Evolutionary conservation across 306 rosid genomes (phyloP), one percentile per base, ranked within the genome.

Genomic region (Canavalia ensiformis): DNA sequence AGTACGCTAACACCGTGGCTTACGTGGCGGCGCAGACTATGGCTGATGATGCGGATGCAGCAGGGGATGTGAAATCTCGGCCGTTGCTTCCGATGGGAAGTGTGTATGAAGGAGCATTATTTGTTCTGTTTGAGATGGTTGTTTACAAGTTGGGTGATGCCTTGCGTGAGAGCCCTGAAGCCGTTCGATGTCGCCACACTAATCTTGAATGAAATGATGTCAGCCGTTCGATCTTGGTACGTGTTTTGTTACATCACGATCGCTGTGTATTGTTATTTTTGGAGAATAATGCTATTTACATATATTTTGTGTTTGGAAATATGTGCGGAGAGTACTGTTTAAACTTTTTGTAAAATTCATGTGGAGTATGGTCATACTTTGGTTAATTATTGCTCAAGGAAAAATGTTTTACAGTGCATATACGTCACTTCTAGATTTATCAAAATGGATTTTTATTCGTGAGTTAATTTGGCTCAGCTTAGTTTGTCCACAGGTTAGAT

Each of bases 1-100:
- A 63, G 78, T 83, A 93, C 37, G 94, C 99, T 0, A 84, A 74
- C 39, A 90, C 71, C 39, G 92, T 91, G 30, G 94, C 93, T 11
- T 89, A 93, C 72, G 90, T 95, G 82, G 88, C 98, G 12, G 99
- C 98, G 46, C 90, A 89, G 91, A 95, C 98, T 1, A 93, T 92
- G 99, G 99, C 98, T 7, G 88, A 91, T 72, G 98, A 92, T 84
- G 82, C 31, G 73, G 90, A 66, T 1, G 70, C 9, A 5, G 75
- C 2, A 3, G 76, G 10, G 3, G 86, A 76, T 50, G 83, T 0
- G 76, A 49, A 78, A 76, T 84, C 88, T 34, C 85, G 94, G 80
- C 83, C 94, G 89, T 77, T 90, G 92, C 95, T 95, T 81, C 97
- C 90, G 39, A 89, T 95, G 99, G 99, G 99, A 45, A 92, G 99